Evolutionary conservation across 805 yeast species (phyloP), one percentile per base, ranked within the genome.

Genomic region (Metschnikowia peoriensis): DNA sequence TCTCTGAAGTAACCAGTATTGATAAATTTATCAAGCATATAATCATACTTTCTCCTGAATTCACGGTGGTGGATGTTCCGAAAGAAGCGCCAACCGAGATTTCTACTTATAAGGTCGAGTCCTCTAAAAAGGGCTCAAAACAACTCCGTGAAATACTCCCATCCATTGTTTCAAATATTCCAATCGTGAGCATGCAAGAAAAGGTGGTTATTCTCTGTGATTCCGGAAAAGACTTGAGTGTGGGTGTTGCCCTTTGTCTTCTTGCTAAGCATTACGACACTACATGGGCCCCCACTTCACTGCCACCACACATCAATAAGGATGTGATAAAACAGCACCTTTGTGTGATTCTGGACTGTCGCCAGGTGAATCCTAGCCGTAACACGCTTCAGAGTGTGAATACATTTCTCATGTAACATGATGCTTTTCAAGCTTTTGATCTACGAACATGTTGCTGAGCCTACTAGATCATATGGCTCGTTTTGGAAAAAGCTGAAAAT

Each of bases 371-470:
- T 54, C 96, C 96, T 0, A 84, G 91, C 50, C 72, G 97, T 46
- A 84, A 89, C 10, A 86, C 96, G 0, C 70, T 89, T 40, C 91
- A 86, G 59, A 79, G 92, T 29, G 82, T 88, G 1, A 86, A 89
- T 56, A 67, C 83, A 1, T 81, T 57, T 54, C 58, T 86, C 32
- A 79, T 86, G 59, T 40, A 22, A 4, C 2, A 22, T 22, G 22
- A 22, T 22, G 22, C n/a, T 22, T 22, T 22, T 22, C 22, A 22
- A 22, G 22, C 22, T 22, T 22, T 22, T 22, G 22, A 22, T 22
- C 4, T 22, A 22, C 4, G 22, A 22, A 22, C 22, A 22, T 22
- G 22, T 22, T 22, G 22, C 22, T 22, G 2, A 22, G 22, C 4
- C 22, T 22, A 22, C 22, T 3, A 4, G 22, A 22, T 22, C 22